Conservation (phyloP, 2,329 filamentous ascomycete species). For the Aureobasidium leucospermi region DNA sequence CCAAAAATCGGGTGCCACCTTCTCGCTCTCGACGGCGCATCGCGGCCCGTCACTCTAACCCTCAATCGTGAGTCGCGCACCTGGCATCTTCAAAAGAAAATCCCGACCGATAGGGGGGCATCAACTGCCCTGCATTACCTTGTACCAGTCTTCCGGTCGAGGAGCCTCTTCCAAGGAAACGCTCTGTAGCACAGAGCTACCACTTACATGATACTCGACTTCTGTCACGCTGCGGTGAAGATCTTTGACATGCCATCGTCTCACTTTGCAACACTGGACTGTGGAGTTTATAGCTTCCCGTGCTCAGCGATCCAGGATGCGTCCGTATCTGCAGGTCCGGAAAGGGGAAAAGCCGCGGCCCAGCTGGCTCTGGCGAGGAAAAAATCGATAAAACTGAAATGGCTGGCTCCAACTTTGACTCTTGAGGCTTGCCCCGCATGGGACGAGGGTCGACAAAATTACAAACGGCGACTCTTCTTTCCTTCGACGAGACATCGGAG, state of each 20-base stretch:
- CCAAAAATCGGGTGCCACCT: not conserved
- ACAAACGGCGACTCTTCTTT: conserved; percentile 1
- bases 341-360: conserved; percentile 5
- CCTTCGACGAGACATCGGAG: not conserved
- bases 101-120: conserved; percentile 6
- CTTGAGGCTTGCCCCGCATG: conserved; percentile 6
- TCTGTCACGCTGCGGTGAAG: not conserved
- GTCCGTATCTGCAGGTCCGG: not conserved
- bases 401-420: not conserved
- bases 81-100: not conserved
- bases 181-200: not conserved
- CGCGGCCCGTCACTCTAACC: not conserved
- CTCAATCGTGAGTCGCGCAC: not conserved
- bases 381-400: conserved; percentile 7
- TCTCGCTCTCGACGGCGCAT: not conserved
- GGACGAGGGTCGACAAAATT: not conserved
- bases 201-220: not conserved
- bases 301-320: not conserved
- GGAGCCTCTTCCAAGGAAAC: not conserved
- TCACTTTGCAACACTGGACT: not conserved
- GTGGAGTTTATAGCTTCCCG: not conserved
- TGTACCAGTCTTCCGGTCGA: conserved; percentile 2
- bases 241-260: not conserved
- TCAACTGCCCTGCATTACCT: conserved; percentile 10
- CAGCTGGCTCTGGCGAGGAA: not conserved